Conservation (phyloP, 2,329 filamentous ascomycete species). For the Cladosporium cucumerinum region DNA sequence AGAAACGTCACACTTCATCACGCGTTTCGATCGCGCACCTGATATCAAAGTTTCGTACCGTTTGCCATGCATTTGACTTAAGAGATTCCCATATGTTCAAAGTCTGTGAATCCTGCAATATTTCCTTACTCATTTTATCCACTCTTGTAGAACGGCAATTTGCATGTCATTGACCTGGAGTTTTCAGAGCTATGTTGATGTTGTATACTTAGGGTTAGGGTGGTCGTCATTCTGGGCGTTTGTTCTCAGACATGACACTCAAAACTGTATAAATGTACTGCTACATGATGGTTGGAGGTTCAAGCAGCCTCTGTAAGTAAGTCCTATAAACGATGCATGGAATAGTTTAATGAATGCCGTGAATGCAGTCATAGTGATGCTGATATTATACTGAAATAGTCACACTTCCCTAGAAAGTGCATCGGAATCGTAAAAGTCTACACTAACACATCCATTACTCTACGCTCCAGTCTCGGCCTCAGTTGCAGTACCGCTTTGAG, state of each 20-base stretch:
- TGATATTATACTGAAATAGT: background rate
- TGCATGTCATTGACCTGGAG: no score
- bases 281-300: background rate
- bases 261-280: background rate
- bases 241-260: background rate
- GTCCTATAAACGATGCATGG: background rate
- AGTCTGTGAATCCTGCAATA: background rate
- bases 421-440: background rate
- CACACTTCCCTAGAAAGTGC: background rate
- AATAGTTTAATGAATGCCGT: background rate
- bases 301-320: background rate
- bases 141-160: background rate
- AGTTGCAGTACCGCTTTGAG: constrained; percentile 26
- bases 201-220: background rate
- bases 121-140: background rate
- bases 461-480: constrained; percentile 14
- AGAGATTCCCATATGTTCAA: background rate
- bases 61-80: background rate
- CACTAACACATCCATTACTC: background rate
- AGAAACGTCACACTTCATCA: background rate
- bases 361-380: background rate
- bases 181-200: background rate
- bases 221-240: background rate
- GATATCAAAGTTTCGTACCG: background rate
- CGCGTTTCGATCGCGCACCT: background rate